Base-by-base conservation (phyloP, 1,284 basidiomycete species). In the Tilletia walkeri region DNA sequence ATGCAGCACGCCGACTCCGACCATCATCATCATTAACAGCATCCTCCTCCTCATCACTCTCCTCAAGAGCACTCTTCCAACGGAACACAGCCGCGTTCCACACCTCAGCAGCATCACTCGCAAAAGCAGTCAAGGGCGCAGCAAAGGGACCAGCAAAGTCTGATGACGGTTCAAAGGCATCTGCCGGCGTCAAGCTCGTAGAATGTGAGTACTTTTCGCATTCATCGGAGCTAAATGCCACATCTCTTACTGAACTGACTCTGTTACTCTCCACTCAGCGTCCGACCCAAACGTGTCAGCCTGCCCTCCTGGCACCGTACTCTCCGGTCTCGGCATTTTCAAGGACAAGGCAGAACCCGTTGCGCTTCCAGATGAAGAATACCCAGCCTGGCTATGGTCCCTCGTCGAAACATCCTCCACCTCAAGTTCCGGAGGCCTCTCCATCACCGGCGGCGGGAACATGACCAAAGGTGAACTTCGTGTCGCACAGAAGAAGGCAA, bases 361-460 rank as follows among this genome's bases (percentile, higher is more conserved):
- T 12, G 92, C 94, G 1, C 85, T 88, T 12, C 86, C 91, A 2
- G 94, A 97, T 84, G 89, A 91, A 49, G 89, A 91, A 78, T 96
- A 97, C 84, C 94, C 94, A 1, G 82, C 88, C 3, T 96, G 94
- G 94, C 84, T 97, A 59, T 97, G 94, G 93, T 89, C 87, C 30
- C 82, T 94, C 56, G 85, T 93, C 9, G 82, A 81, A 39, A 79
- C 80, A 53, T 74, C 78, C 0, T 73, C 75, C 5, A 74, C 76
- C 54, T 69, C 72, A 2, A 72, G 74, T 12, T 69, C 71, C 12
- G 78, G 78, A 7, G 74, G 78, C 14, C 72, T 80, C 12, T 71
- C 75, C 9, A 75, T 75, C 18, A 75, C 78, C 48, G 78, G 78
- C 50, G 76, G 77, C 63, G 79, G 77, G 1, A 78, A 78, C 38